These are phyloP conservation scores for Theileria luwenshuni DNA, from an alignment of 169 alveolate genomes.

Conservation along the genomic window DNA sequence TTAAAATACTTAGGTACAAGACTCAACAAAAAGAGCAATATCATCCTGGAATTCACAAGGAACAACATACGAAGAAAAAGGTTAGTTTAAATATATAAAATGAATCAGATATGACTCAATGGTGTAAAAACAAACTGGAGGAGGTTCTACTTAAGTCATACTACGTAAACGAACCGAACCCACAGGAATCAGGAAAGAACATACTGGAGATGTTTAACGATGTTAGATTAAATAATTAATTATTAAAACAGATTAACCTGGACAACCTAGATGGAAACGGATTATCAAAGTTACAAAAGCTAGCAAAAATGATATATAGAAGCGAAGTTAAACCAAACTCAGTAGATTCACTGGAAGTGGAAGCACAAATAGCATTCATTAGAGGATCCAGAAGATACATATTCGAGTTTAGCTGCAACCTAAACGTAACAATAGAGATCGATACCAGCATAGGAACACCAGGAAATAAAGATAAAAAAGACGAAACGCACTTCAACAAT, in stretches of 20 bases:
- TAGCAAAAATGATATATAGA: conserved; percentile 50
- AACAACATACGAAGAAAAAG: conserved; percentile 85
- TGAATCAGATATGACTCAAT: conserved; percentile 59
- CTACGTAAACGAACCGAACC: conserved; percentile 66
- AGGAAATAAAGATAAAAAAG: background rate
- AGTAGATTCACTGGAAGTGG: conserved; percentile 76
- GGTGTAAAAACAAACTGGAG: conserved; percentile 61
- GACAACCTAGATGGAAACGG: conserved; percentile 28
- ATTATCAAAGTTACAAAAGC: conserved; percentile 42
- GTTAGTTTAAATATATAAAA: conserved; percentile 27
- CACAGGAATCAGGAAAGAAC: conserved; percentile 44
- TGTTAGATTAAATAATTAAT: conserved; percentile 45
- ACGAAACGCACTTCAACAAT: conserved; percentile 26
- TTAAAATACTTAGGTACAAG: conserved; percentile 29
- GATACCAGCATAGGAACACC: conserved; percentile 45
- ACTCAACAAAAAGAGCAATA: conserved; percentile 48
- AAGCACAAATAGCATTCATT: conserved; percentile 82
- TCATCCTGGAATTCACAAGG: conserved; percentile 86
- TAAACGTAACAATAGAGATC: conserved; percentile 43
- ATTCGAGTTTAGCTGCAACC: conserved; percentile 77
- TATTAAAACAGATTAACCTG: conserved; percentile 29
- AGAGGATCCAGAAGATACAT: conserved; percentile 82
- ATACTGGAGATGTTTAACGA: conserved; percentile 68
- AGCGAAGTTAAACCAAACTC: conserved; percentile 67
- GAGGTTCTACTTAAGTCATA: conserved; percentile 49